phyloP scores from a whole-genome alignment of 2,329 filamentous ascomycete genomes.

The Colletotrichum sp. region DNA sequence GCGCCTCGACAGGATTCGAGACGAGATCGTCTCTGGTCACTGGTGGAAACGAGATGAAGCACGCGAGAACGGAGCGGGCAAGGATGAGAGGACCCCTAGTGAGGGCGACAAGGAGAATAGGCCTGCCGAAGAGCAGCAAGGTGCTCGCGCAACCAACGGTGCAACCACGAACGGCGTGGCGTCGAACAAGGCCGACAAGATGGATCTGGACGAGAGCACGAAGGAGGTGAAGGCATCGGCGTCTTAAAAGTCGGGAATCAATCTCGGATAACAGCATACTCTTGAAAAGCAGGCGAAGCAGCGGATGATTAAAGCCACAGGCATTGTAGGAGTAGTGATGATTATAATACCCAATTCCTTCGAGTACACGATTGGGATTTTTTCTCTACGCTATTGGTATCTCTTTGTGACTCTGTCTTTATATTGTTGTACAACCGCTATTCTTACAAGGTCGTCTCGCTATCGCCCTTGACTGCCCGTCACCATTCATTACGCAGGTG shows the following conservation, averaged over 20 bases:
- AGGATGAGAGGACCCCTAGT: conserved; percentile 31
- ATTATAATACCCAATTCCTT: conserved; percentile 20
- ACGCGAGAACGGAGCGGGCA: conserved; percentile 28
- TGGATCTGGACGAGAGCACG: not conserved
- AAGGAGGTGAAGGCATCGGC: not conserved
- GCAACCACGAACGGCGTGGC: not conserved
- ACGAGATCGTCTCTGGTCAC: conserved; percentile 34
- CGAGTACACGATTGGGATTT: not conserved
- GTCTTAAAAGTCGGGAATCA: not conserved
- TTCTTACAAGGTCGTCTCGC: not conserved
- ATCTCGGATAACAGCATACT: not conserved
- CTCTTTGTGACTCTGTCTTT: not conserved
- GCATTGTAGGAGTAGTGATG: conserved; percentile 17
- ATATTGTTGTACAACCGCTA: not conserved
- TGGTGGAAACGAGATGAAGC: conserved; percentile 36
- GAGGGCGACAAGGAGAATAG: conserved; percentile 56
- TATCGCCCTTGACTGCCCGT: not conserved
- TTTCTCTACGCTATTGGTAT: not conserved
- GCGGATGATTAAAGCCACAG: not conserved
- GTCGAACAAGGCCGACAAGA: not conserved
- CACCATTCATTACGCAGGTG: not conserved
- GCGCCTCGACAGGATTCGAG: conserved; percentile 26
- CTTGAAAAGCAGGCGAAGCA: not conserved
- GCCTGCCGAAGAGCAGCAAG: conserved; percentile 22
- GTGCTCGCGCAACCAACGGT: not conserved